Base-by-base conservation (phyloP, 108 stramenopile genomes). In the Cyclotella choctawhatcheeana region DNA sequence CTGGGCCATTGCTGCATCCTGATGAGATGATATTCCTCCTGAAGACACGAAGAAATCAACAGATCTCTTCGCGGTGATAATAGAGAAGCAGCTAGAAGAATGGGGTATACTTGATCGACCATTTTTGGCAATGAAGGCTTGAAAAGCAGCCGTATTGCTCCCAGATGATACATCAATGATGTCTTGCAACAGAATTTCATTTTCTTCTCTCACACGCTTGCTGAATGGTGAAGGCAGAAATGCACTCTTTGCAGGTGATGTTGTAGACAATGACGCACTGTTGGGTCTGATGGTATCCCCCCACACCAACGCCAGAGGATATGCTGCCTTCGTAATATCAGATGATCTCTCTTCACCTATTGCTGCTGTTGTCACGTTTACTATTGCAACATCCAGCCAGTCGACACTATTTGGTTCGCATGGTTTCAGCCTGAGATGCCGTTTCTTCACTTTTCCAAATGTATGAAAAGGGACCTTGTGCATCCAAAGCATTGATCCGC, bases 391-490 rank as follows among this genome's bases (percentile, higher is more conserved):
- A 21, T 76, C 76, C 5, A 76, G n/a, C 65, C 56, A 75, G n/a
- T 43, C 55, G 32, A 3, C 17, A 20, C 47, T 16, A 35, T 44
- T 22, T n/a, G 8, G 33, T 1, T 27, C 70, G 32, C 31, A 61
- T 47, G 64, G 70, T 24, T 72, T 71, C 22, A 78, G 47, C 1
- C 77, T 63, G 5, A 78, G 30, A 59, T 55, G 50, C 5, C 77
- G 21, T 32, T 58, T 71, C 27, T 71, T 71, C 12, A 70, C 61
- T 14, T 62, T 12, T 6, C 77, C 71, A 35, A 78, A 65, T 5
- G 70, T 66, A 52, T 78, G 70, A 40, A 66, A 78, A 1, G 70
- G 77, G 2, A 76, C 52, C 44, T 76, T 76, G 59, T 40, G 12
- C 12, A 40, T n/a, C n/a, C n/a, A n/a, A n/a, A n/a, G n/a, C n/a